A percentile compares a stretch with the other conserved stretches of the same genome.
These are phyloP conservation scores for Adenanthera pavonina DNA, from an alignment of 306 rosid species.

Conservation along the genomic window DNA sequence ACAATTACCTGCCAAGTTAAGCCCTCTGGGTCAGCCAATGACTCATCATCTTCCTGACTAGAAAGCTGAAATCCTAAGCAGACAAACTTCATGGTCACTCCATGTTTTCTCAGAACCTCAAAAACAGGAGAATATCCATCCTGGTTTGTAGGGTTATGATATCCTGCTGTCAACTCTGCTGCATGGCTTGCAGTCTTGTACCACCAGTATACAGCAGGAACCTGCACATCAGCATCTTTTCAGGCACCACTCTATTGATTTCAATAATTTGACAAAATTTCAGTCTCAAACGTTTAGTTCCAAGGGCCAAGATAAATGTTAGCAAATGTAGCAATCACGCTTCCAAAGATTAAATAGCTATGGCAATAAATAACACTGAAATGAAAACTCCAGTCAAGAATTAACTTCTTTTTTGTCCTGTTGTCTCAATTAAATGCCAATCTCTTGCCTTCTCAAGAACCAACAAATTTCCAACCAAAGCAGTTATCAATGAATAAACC, in stretches of 20 bases:
- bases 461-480: neutral
- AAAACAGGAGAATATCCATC: constrained; percentile 92
- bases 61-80: constrained; percentile 75
- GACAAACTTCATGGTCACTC: constrained; percentile 76
- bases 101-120: constrained; percentile 79
- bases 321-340: constrained; percentile 23
- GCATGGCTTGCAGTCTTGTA: constrained; percentile 93
- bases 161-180: constrained; percentile 96
- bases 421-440: neutral
- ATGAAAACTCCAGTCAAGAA: neutral
- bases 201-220: constrained; percentile 97
- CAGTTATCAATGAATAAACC: constrained; percentile 26
- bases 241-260: constrained; percentile 23
- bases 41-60: constrained; percentile 69
- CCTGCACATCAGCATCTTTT: constrained; percentile 56
- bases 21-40: constrained; percentile 86
- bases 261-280: constrained; percentile 25
- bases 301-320: neutral
- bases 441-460: neutral
- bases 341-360: neutral
- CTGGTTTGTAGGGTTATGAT: constrained; percentile 87
- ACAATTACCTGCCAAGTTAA: constrained; percentile 89
- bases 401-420: neutral
- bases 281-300: constrained; percentile 21
- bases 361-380: constrained; percentile 16